Evolutionary conservation across 2,329 filamentous ascomycete genomes (phyloP), one percentile per base, ranked within the genome.

Genomic region (Lasiodiplodia hormozganensis): DNA sequence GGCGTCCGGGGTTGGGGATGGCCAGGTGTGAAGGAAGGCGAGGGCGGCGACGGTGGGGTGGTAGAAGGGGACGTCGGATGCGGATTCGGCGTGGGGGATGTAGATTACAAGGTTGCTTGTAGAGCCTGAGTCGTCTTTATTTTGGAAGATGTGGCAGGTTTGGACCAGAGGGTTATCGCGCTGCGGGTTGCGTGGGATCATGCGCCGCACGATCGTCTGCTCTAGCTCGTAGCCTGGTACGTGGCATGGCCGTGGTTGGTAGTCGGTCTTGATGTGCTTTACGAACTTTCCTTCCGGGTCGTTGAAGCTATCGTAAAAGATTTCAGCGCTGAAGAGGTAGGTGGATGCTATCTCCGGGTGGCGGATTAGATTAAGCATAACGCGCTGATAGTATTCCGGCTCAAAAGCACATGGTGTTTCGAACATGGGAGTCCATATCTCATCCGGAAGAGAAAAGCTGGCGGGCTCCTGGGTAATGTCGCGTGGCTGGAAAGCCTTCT

Each of bases 311-410:
- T 90, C 86, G 69, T 87, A 85, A 31, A 92, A 84, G 31, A 95
- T 89, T 74, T 96, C 92, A 57, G 92, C 92, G 36, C 92, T 88
- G 74, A 94, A 92, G 1, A 96, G 84, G 85, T 91, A 92, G 18
- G 86, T 89, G 0, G 91, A 92, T 71, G 93, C 93, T 78, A 93
- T 84, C 72, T 96, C 95, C 0, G 92, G 92, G 74, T 95, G 94
- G 72, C 86, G 86, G 71, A 95, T 87, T 68, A 94, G 82, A 74
- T 94, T 93, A 73, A 88, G 80, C 88, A 93, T 92, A 62, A 92
- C 89, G 51, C 85, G 79, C 69, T 84, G 80, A 76, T 94, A 95
- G 67, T 88, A 82, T 36, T 85, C 82, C 0, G 89, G 85, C 18
- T 85, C 80, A 75, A 94, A 94, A 14, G 83, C 83, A 76, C 91